Conservation (phyloP, 768 basidiomycete species). For the Coprinopsis cinerea region DNA sequence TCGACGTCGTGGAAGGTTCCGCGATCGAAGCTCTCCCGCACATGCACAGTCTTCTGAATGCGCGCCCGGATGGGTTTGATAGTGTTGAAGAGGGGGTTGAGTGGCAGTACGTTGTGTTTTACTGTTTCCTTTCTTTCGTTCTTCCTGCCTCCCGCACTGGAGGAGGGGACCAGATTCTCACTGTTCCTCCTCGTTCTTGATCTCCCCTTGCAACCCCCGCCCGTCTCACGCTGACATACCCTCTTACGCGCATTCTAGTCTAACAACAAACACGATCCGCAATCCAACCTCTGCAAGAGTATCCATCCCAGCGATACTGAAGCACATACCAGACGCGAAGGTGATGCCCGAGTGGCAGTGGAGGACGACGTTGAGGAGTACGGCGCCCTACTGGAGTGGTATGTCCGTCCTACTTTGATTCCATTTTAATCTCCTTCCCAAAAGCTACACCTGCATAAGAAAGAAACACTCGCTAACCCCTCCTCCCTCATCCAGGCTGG, state of each 20-base stretch:
- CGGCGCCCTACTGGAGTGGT: slow-evolving; percentile 91
- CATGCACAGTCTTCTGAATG: slow-evolving; percentile 85
- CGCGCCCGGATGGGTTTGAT: slow-evolving; percentile 81
- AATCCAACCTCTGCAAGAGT: slow-evolving; percentile 80
- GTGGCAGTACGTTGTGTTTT: slow-evolving; percentile 77
- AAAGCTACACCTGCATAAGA: too few species aligned
- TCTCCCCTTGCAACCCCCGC: not conserved
- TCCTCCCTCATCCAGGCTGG: slow-evolving; percentile 58
- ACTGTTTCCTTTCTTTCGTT: too few species aligned
- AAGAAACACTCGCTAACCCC: too few species aligned
- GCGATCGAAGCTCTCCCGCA: slow-evolving; percentile 89
- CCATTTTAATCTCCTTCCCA: not conserved
- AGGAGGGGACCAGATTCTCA: not conserved
- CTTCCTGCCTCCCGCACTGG: too few species aligned
- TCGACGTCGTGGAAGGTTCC: slow-evolving; percentile 91
- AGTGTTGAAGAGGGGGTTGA: slow-evolving; percentile 81
- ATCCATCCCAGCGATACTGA: slow-evolving; percentile 78
- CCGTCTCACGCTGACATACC: not conserved
- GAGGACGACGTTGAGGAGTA: slow-evolving; percentile 79
- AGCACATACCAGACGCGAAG: slow-evolving; percentile 32
- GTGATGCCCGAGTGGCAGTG: slow-evolving; percentile 52
- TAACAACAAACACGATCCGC: slow-evolving; percentile 76
- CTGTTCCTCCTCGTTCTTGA: not conserved
- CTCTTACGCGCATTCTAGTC: slow-evolving; percentile 32
- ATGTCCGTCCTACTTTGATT: slow-evolving; percentile 15